Percentiles rank a stretch among this genome's conserved stretches.
phyloP scores from a whole-genome alignment of 768 basidiomycete species.

The Russula virescens region DNA sequence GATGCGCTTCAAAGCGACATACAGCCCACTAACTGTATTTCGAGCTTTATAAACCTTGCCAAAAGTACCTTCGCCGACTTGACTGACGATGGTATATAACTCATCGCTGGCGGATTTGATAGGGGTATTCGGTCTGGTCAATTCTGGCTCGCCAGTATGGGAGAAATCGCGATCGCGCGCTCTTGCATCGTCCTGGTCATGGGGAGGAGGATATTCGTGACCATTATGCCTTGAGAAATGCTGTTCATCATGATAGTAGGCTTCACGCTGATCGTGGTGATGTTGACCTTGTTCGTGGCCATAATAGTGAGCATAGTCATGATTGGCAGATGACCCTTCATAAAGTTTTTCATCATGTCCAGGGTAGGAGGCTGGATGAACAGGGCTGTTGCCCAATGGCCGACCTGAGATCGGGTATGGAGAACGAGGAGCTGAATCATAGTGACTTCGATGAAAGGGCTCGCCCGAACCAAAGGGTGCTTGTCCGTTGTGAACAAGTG shows the following conservation, averaged over 20 bases:
- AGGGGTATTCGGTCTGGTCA: constrained; percentile 21
- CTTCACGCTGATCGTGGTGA: constrained; percentile 9
- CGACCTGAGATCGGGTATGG: constrained; percentile 9
- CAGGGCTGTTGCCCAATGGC: constrained; percentile 16
- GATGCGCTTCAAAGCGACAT: constrained; percentile 93
- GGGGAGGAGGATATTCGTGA: constrained; percentile 16
- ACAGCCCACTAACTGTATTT: constrained; percentile 65
- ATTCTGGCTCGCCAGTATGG: constrained; percentile 8
- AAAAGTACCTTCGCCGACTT: constrained; percentile 98
- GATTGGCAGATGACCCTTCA: constrained; percentile 4
- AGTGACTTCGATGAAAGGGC: constrained; percentile 17
- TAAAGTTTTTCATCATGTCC: constrained; percentile 5
- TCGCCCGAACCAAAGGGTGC: constrained; percentile 7
- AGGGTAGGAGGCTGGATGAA: constrained; percentile 7
- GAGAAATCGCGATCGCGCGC: constrained; percentile 12
- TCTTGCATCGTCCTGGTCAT: constrained; percentile 11
- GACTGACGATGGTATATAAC: constrained; percentile 80
- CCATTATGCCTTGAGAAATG: constrained; percentile 19
- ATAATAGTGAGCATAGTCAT: constrained; percentile 15
- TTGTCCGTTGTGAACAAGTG: constrained; percentile 19
- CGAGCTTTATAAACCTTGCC: constrained; percentile 97
- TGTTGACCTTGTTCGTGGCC: constrained; percentile 19
- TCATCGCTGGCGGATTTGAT: constrained; percentile 37
- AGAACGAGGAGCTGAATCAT: constrained; percentile 16
- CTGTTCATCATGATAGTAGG: constrained; percentile 15